Base-by-base conservation (phyloP, 2,329 filamentous ascomycete species). In the Botrytis medusae region DNA sequence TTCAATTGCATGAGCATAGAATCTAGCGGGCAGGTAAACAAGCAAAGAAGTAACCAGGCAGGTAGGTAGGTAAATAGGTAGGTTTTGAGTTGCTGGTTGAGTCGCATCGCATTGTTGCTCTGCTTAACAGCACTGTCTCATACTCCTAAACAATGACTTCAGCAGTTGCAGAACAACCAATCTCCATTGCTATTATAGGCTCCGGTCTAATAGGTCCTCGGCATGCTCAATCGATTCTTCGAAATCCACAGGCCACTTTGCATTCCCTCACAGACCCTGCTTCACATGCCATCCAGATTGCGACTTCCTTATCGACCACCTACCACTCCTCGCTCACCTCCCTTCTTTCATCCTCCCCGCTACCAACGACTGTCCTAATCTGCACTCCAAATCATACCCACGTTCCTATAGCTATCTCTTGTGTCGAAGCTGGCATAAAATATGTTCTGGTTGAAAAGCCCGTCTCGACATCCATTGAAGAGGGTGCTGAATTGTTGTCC, bases 371-470 rank as follows among this genome's bases (percentile, higher is more conserved):
- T 51, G 87, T 87, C 34, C 86, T 90, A 59, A 44, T 62, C 12
- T 62, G 16, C 16, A 51, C 57, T 5, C 54, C 57, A 44, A 71
- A 62, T 7, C 29, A 42, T n/a, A 48, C 57, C 14, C 68, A 70
- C 18, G 29, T 62, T 20, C 12, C 42, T 4, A 22, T 71, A 84
- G 90, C 67, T 88, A 87, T 82, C n/a, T 82, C 86, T 57, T 81
- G 90, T 1, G 81, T 88, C 2, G 76, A 81, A 0, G 82, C 80
- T 0, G 85, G 84, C 0, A 79, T 89, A 32, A 62, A 51, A n/a
- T 85, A 88, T 69, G 82, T 89, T 0, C 82, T 90, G 0, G 83
- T 89, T 32, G 88, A 90, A 77, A 90, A 90, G 76, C 88, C 88
- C 0, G 79, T 90, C 37, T 84, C 85, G 59, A 84, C 81, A 8